Percentiles rank a stretch among this genome's conserved stretches.
phyloP scores from a whole-genome alignment of 2,329 filamentous ascomycete genomes.

The Fusarium tricinctum region DNA sequence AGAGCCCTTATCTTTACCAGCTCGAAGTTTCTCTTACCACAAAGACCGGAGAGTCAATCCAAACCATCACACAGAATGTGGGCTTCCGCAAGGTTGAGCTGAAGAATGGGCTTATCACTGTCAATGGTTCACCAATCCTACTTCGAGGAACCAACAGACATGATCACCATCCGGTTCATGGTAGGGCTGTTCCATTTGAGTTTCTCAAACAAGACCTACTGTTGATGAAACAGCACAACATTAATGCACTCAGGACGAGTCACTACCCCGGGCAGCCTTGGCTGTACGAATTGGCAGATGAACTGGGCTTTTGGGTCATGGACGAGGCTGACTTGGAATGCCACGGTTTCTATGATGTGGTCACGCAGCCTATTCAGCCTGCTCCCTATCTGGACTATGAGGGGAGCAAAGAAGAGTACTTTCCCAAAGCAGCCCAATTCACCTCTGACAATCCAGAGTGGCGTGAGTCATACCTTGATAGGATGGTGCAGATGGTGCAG shows the following conservation, averaged over 20 bases:
- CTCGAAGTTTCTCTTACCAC: neutral
- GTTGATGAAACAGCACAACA: slow-evolving; percentile 28
- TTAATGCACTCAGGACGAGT: slow-evolving; percentile 16
- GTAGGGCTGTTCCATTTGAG: slow-evolving; percentile 16
- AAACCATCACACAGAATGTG: neutral
- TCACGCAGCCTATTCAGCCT: slow-evolving; percentile 13
- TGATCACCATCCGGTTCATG: slow-evolving; percentile 14
- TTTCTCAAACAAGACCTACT: slow-evolving; percentile 20
- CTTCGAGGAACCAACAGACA: slow-evolving; percentile 20
- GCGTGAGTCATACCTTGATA: slow-evolving; percentile 1
- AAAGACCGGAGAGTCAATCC: neutral
- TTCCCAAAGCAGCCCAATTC: slow-evolving; percentile 20
- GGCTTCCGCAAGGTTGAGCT: slow-evolving; percentile 22
- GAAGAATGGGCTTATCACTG: neutral
- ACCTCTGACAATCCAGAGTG: slow-evolving; percentile 23
- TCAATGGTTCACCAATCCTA: slow-evolving; percentile 9
- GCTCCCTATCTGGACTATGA: slow-evolving; percentile 22
- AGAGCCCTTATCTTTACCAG: slow-evolving; percentile 8
- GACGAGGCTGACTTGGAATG: slow-evolving; percentile 24
- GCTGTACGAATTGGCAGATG: slow-evolving; percentile 18
- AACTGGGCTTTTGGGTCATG: slow-evolving; percentile 26
- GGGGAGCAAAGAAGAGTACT: slow-evolving; percentile 24
- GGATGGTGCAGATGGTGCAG: slow-evolving; percentile 22
- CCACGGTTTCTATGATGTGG: slow-evolving; percentile 19
- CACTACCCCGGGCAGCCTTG: slow-evolving; percentile 21